Base-by-base conservation (phyloP, 2,329 filamentous ascomycete species). In the Pyricularia pennisetigena region DNA sequence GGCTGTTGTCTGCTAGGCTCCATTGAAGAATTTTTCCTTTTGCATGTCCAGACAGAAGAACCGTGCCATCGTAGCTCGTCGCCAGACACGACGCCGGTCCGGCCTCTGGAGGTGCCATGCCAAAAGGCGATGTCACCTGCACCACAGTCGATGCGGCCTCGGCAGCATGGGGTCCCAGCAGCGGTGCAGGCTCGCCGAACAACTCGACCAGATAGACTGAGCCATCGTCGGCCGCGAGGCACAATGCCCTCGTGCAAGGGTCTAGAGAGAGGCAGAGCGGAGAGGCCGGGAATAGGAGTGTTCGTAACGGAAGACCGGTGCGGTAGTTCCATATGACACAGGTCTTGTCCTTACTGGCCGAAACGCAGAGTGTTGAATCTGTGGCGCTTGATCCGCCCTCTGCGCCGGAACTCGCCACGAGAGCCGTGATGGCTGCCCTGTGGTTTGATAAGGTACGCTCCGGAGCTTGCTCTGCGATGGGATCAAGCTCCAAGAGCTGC, bases 251-350 rank as follows among this genome's bases (percentile, higher is more conserved):
- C 71, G 94, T 90, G 70, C 89, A 92, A 0, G 94, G 90, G 77
- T 98, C 95, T 4, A 98, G 81, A 9, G 86, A 82, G 41, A 94
- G 77, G 73, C 90, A 93, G 32, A 90, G 82, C 20, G 94, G 92
- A 23, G 85, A 81, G n/a, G 85, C 83, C 1, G 91, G 87, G 68
- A 98, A 87, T 59, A 98, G 83, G 71, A 96, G 88, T 4, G 93
- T 98, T 62, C 94, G 88, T 69, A 98, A 81, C 12, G 90, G 82
- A 70, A 87, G 86, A 57, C 92, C 92, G 0, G 88, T 91, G 70
- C 89, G 87, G 76, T 96, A 96, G 79, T 98, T 94, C 95, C 95
- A 99, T 70, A 97, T 83, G 74, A 97, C 89, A 73, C 92, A 92
- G 8, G 92, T 95, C 78, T 92, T 94, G 79, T 98, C 95, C 73